Conservation (phyloP, 805 yeast genomes). For the Sugiyamaella qingdaonensis region DNA sequence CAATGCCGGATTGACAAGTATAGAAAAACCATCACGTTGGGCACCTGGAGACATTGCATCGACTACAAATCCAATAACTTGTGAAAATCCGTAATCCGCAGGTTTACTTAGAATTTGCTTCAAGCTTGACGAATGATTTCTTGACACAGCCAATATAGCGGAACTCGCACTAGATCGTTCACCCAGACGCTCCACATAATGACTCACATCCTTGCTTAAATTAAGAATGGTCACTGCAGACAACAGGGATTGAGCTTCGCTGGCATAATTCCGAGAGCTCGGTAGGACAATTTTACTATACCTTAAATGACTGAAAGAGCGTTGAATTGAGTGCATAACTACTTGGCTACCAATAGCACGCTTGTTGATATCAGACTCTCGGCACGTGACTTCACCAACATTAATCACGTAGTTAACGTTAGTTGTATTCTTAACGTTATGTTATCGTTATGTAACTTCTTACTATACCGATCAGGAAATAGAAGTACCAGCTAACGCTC, state of each 20-base stretch:
- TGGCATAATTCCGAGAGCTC: neutral
- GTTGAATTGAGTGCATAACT: neutral
- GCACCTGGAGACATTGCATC: slow-evolving; percentile 33
- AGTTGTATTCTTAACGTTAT: too few relatives aligned
- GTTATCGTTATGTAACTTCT: too few relatives aligned
- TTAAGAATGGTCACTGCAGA: slow-evolving; percentile 20
- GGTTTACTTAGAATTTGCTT: slow-evolving; percentile 11
- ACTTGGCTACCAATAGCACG: neutral
- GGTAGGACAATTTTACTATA: neutral
- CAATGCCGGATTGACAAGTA: slow-evolving; percentile 19
- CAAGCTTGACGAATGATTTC: slow-evolving; percentile 32
- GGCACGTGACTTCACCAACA: neutral
- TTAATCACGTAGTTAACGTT: too few relatives aligned
- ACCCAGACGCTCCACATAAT: slow-evolving; percentile 15
- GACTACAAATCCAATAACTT: slow-evolving; percentile 27
- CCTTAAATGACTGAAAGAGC: neutral
- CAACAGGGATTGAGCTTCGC: neutral
- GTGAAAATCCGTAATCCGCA: slow-evolving; percentile 17
- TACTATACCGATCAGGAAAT: too few relatives aligned
- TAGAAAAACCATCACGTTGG: slow-evolving; percentile 31
- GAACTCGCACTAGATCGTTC: slow-evolving; percentile 16
- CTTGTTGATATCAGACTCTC: neutral
- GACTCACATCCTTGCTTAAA: slow-evolving; percentile 12
- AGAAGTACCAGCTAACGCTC: too few relatives aligned
- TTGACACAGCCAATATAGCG: slow-evolving; percentile 32